Base-by-base conservation (phyloP, 208 protist genomes). In the Wallacemonas collosoma region DNA sequence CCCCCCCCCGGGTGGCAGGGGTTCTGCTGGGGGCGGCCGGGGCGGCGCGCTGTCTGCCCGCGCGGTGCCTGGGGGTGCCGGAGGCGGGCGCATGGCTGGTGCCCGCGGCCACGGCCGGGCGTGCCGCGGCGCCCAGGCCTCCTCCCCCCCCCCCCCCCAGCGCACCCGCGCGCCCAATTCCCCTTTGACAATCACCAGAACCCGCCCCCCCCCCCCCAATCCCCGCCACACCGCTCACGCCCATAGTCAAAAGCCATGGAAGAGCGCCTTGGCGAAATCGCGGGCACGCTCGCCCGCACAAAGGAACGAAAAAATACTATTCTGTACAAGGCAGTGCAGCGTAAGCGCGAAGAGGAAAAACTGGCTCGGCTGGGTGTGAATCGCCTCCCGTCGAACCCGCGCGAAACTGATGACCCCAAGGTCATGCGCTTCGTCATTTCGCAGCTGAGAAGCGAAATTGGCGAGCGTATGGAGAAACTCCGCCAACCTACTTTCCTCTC, bases 251-350 rank as follows among this genome's bases (percentile, higher is more conserved):
- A 69, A 35, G 61, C 66, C 56, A 95, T 95, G 90, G 80, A 95
- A 68, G 88, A 95, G 57, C 73, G 84, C 35, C 67, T 93, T n/a
- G 63, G 82, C 2, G 88, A 95, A 76, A 95, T 95, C 26, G 88
- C 93, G 80, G 90, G 90, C 51, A 95, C 86, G 35, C 83, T 95
- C 54, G 88, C 90, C 48, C 80, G 90, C 5, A 90, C 85, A 48
- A 91, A 83, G 43, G 86, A 95, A 64, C 55, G 90, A 6, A 90
- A 93, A 69, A 90, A 88, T 45, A 95, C 90, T 3, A 85, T 95
- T 58, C 71, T 95, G 12, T 95, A 93, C 84, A 90, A 90, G 58
- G 64, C 89, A 51, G 66, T 79, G 9, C 90, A 92, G 71, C 76
- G 76, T 3, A 84, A 86, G 26, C 66, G 79, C 40, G 80, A 92